Base-by-base conservation (phyloP, 208 protist genomes). In the Acanthamoeba rhysodes region DNA sequence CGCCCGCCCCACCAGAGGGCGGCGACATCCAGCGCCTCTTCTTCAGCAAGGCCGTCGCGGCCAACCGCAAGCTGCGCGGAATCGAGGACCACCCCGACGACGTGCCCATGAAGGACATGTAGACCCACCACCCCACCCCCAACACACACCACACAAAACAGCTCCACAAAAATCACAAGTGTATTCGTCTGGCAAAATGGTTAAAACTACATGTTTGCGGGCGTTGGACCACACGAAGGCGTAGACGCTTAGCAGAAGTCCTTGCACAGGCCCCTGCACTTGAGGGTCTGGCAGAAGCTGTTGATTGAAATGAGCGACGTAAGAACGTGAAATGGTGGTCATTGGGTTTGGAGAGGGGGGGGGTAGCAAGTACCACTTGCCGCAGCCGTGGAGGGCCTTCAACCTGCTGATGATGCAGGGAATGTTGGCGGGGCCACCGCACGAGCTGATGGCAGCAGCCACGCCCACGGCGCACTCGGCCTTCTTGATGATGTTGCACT, bases 401-500 rank as follows among this genome's bases (percentile, higher is more conserved):
- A 74, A 24, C 29, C 29, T 37, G 68, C 29, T 37, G 68, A 74
- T 74, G 68, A 74, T 74, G 68, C 68, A 74, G 68, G 68, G 68
- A 8, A 74, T 74, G 68, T 74, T 37, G 20, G 14, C 68, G 27
- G 27, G 16, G 32, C 68, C 68, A 37, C 68, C 68, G 68, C 68
- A 74, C 20, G 68, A 29, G 68, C 27, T 37, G 27, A 74, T 74
- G 68, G 68, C 68, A 24, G 24, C 68, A 7, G 68, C 68, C 14
- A 74, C 32, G 68, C 68, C 68, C 3, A 37, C 32, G 68, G 68
- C 68, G 68, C 68, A 74, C 68, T 74, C 32, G 27, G 68, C 68
- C 68, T 74, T 74, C 68, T 74, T 29, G 68, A 74, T 74, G 68
- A 74, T 74, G 68, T 74, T 74, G 32, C 68, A 74, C 32, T 74